Evolutionary conservation across 129 eudicot genomes (phyloP), one percentile per base, ranked within the genome.

Genomic region (Flaveria ramosissima): DNA sequence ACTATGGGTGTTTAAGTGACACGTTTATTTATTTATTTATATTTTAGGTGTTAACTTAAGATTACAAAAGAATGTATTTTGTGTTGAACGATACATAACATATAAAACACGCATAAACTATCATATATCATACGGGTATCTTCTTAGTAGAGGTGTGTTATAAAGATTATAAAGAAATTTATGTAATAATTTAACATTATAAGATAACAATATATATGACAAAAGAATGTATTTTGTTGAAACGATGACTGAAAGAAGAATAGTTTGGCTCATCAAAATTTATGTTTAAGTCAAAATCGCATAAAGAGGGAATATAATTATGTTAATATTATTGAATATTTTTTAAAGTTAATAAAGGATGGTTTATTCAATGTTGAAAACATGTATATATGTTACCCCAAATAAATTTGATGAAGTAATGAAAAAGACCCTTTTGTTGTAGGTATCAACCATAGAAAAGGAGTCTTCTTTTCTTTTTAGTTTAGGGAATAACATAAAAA

Each of bases 401-500:
- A 23, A 57, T 20, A 57, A 23, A 30, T 0, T 14, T 66, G 48
- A n/a, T 66, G 71, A 66, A n/a, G 15, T 36, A 41, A 39, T 0
- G 27, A 41, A 69, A 69, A 70, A 30, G 8, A 12, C 45, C 20
- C 21, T 39, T 17, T 55, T 57, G 51, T 42, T 48, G 67, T 32
- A 21, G 81, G 68, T 21, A 57, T 68, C 69, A 77, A 77, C 9
- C 43, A 71, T 47, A 23, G 60, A 46, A 78, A 23, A 13, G 10
- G n/a, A 4, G 19, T 16, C 47, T 23, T 71, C 48, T 68, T 23
- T 10, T 23, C 23, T 59, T 80, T 80, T 52, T 65, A 24, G 61
- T 80, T 63, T 73, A 48, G 83, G 79, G 78, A 80, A 72, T 51
- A 72, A 41, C 53, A 73, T 47, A 65, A 65, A 78, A 80, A 59